Evolutionary conservation across 805 yeast genomes (phyloP), one percentile per base, ranked within the genome.

Genomic region (Monosporozyma siamensis): DNA sequence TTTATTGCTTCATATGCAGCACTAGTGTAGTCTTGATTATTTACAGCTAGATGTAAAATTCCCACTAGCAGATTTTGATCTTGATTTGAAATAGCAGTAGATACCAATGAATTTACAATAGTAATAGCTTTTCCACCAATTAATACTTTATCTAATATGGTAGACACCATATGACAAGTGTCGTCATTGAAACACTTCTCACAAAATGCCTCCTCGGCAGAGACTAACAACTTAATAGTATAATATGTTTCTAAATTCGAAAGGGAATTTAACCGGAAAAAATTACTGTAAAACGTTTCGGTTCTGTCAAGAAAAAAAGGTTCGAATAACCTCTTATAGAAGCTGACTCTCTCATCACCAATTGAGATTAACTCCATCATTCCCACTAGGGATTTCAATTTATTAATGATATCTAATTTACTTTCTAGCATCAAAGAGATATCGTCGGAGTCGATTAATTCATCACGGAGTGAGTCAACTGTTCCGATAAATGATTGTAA

Each of bases 301-400:
- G 90, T 75, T 25, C 70, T 70, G 4, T 65, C 55, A 40, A 85
- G 53, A 35, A 85, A 70, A 39, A 58, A 63, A 0, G 86, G 88
- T 51, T 86, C 95, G 57, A 88, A 82, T 34, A 65, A 70, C 15
- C 68, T 71, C 21, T 69, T 65, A 54, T 82, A 87, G 48, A 77
- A 81, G 42, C 74, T 79, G 44, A 80, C 88, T 27, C 56, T 51
- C 44, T 76, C 82, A 42, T 66, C 68, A 45, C 75, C 80, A 27
- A 85, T 62, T 35, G 80, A 18, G 5, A 32, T 32, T 14, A 32
- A 64, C 53, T 85, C 92, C 56, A 85, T 70, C 88, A 89, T 84
- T 34, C 68, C 69, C 12, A 86, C 71, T 8, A 77, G 59, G 24
- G 80, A 71, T 48, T 80, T 78, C 46, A 87, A 71, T 26, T 77